Base-by-base conservation (phyloP, 331 rosid species). In the Ulmus americana region DNA sequence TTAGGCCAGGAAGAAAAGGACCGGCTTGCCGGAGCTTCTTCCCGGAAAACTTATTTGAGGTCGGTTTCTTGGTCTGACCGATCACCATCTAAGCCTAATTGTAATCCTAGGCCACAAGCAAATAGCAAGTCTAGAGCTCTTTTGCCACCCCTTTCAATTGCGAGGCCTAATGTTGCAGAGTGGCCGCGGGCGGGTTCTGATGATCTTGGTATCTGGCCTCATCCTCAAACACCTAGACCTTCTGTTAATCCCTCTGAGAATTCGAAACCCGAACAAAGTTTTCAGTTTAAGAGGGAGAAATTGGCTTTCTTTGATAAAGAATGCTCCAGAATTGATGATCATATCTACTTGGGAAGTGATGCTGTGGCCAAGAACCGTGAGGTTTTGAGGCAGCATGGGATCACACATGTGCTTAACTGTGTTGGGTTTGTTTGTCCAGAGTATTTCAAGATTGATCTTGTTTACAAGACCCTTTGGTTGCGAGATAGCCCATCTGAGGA, bases 381-480 rank as follows among this genome's bases (percentile, higher is more conserved):
- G 55, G 73, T 89, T 69, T 63, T 89, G 74, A 83, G 85, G 73
- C 73, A 79, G 63, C 81, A 92, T 47, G 83, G 84, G 59, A 89
- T 92, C 74, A 89, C 98, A 6, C 95, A 89, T 69, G 97, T 92
- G 68, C 85, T 92, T 38, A 92, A 92, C 14, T 92, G 97, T 47
- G 98, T 89, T 39, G 98, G 98, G 52, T 92, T 92, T 73, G 95
- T 92, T 14, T 92, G 86, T 69, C 95, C 97, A 1, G 98, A 92
- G 83, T 92, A 89, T 71, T 92, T 92, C 82, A 89, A 82, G 70
- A 71, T 77, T 28, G 90, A 92, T 13, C 86, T 92, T 63, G 97
- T 82, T 54, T 92, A 92, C 63, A 92, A 89, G 72, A 89, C 98
- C 1, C 98, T 92, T 0, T 92, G 98, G 98, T 70, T 92, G 74